Evolutionary conservation across 1,284 basidiomycete genomes (phyloP), one percentile per base, ranked within the genome.

Genomic region (Volvariella surrecta): DNA sequence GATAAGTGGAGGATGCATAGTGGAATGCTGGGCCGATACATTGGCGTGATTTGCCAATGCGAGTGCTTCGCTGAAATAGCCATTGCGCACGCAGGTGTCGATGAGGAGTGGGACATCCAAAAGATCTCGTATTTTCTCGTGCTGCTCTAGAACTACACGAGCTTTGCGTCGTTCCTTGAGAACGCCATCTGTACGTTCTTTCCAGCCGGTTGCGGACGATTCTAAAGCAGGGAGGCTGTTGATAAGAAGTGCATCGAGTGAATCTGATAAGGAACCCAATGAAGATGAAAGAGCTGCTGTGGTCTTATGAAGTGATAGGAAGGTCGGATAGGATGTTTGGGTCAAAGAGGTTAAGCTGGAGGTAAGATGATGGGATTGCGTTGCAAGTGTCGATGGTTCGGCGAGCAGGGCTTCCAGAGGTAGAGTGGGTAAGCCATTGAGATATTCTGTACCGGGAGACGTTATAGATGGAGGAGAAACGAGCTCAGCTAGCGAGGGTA

Each of bases 71-170:
- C 82, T 73, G 63, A 93, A 95, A 62, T 89, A 86, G 4, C 89
- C 89, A 54, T 91, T 92, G 18, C 90, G 76, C 10, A 95, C 85
- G 54, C 91, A 96, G 0, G 91, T 90, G 56, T 94, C 88, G 53
- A 95, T 87, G 19, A 97, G 74, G 40, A 86, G 69, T 3, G 93
- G 92, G 40, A 95, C 78, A 53, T 95, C 91, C 47, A 97, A 78
- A 22, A 96, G 66, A 58, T 96, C 92, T 51, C 87, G 76, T 44
- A 97, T 77, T 60, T 91, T 91, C 58, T 93, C 89, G 58, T 91
- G 85, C 54, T 94, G 86, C 52, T 94, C 89, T 47, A 90, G 76
- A 9, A 96, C 87, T 41, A 87, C 71, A 15, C 79, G 73, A 0
- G 89, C 86, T 51, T 82, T 82, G 43, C 76, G 71, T 17, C 92